These are phyloP conservation scores for Neonectria sp. DNA, from an alignment of 2,329 filamentous ascomycete genomes.

Conservation along the genomic window DNA sequence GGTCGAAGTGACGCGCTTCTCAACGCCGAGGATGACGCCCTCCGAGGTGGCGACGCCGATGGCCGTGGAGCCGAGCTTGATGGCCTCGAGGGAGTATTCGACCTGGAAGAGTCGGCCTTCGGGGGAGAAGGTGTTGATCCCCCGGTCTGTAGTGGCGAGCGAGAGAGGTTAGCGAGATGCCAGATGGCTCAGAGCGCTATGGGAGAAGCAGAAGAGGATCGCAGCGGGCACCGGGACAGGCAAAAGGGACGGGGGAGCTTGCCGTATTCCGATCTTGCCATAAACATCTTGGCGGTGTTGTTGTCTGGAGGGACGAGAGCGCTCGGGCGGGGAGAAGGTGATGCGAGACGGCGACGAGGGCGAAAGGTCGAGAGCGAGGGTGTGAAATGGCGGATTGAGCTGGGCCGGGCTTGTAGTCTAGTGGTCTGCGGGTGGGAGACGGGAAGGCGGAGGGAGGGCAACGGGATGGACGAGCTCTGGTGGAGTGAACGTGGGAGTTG, in stretches of 20 bases:
- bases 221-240: slow-evolving; percentile 44
- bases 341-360: slow-evolving; percentile 16
- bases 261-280: slow-evolving; percentile 99
- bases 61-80: slow-evolving; percentile 98
- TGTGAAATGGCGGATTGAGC: slow-evolving; percentile 9
- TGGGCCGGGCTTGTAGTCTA: slow-evolving; percentile 2
- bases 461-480: slow-evolving; percentile 41
- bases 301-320: slow-evolving; percentile 27
- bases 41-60: slow-evolving; percentile 97
- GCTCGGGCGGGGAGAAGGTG: slow-evolving; percentile 8
- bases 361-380: slow-evolving; percentile 3
- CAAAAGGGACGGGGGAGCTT: slow-evolving; percentile 58
- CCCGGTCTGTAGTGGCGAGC: slow-evolving; percentile 78
- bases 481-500: slow-evolving; percentile 31
- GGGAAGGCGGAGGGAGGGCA: slow-evolving; percentile 37
- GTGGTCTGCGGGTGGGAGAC: slow-evolving; percentile 28
- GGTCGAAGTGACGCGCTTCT: slow-evolving; percentile 98
- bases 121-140: slow-evolving; percentile 99
- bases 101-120: slow-evolving; percentile 99
- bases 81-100: slow-evolving; percentile 99
- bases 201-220: slow-evolving; percentile 32
- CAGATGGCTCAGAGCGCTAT: neutral
- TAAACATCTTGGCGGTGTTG: slow-evolving; percentile 86
- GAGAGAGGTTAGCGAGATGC: slow-evolving; percentile 36
- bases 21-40: slow-evolving; percentile 96